Evolutionary conservation across 352 stramenopile species (phyloP).

Genomic region (Globisporangium polare): DNA sequence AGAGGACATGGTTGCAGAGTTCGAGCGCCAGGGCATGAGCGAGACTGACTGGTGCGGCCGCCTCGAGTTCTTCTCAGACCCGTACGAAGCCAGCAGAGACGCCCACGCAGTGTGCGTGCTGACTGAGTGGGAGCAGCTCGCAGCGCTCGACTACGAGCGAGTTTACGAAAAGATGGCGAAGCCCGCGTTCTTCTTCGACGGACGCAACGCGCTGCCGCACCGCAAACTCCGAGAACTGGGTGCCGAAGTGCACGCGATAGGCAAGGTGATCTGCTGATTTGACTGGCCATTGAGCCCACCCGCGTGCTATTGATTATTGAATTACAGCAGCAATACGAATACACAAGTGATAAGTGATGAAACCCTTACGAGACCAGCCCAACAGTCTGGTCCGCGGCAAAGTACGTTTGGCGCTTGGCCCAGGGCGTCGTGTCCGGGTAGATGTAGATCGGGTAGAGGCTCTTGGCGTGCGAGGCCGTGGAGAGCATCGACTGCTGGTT

Average conservation of each 20-base stretch:
- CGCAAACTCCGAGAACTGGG: constrained; percentile 92
- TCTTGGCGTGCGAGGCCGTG: constrained; percentile 42
- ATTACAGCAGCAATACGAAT: background rate
- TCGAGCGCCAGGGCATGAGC: constrained; percentile 89
- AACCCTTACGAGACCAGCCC: constrained; percentile 18
- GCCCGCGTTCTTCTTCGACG: constrained; percentile 99
- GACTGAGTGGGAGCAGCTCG: constrained; percentile 91
- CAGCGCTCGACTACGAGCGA: constrained; percentile 94
- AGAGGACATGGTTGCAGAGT: constrained; percentile 88
- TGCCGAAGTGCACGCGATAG: constrained; percentile 98
- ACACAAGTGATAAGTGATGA: background rate
- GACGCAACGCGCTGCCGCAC: constrained; percentile 96
- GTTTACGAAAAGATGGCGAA: constrained; percentile 98
- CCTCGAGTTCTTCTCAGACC: constrained; percentile 51
- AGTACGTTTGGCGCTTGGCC: constrained; percentile 52
- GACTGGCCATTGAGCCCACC: background rate
- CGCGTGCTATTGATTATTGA: background rate
- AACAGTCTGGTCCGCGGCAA: constrained; percentile 37
- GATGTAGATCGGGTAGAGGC: constrained; percentile 72
- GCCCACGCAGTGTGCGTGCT: constrained; percentile 81
- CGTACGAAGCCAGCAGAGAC: constrained; percentile 91
- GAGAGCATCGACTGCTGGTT: constrained; percentile 72
- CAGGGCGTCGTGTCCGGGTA: constrained; percentile 66
- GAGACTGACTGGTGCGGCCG: constrained; percentile 35
- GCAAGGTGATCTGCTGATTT: constrained; percentile 21